Base-by-base conservation (phyloP, 176 grass and related monocot genomes). In the Carex myosuroides region DNA sequence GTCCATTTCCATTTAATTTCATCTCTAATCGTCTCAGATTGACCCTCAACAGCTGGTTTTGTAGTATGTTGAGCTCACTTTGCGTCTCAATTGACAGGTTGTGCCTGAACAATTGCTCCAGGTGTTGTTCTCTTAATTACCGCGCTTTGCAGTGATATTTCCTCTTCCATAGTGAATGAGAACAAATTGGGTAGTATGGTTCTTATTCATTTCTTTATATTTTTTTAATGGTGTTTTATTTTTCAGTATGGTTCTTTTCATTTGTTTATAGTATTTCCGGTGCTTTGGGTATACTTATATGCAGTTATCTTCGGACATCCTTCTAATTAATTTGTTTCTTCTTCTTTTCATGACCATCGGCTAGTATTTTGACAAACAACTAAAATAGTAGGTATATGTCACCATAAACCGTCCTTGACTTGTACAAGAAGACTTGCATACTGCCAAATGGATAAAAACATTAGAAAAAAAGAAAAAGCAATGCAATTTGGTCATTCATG, bases 301-400 rank as follows among this genome's bases (percentile, higher is more conserved):
- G 14, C 46, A 16, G 24, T 56, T 32, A 56, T 76, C 21, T 50
- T 54, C 54, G 29, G 46, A 12, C 21, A 53, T 50, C 21, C 4
- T 30, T 76, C 22, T 55, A 55, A 76, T 42, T 37, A 17, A 26
- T 75, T 37, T 81, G 6, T 52, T 55, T 82, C 39, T 29, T 7
- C 13, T 67, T 26, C 39, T 55, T 64, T 52, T 68, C 8, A 52
- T 30, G 32, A 83, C 20, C 21, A 83, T 7, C 20, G 3, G 42
- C 41, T 29, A 69, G 44, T 12, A 50, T 6, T 6, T 41, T 20
- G 32, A 68, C 22, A 83, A 64, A 68, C 33, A 64, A 81, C 60
- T 62, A 46, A 66, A 52, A 62, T 1, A 44, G 62, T 83, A 53
- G 81, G 81, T 68, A 69, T n/a, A 68, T 66, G 81, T 83, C 81